Evolutionary conservation across 1,284 basidiomycete genomes (phyloP), one percentile per base, ranked within the genome.

Genomic region (Papiliotrema fonsecae): DNA sequence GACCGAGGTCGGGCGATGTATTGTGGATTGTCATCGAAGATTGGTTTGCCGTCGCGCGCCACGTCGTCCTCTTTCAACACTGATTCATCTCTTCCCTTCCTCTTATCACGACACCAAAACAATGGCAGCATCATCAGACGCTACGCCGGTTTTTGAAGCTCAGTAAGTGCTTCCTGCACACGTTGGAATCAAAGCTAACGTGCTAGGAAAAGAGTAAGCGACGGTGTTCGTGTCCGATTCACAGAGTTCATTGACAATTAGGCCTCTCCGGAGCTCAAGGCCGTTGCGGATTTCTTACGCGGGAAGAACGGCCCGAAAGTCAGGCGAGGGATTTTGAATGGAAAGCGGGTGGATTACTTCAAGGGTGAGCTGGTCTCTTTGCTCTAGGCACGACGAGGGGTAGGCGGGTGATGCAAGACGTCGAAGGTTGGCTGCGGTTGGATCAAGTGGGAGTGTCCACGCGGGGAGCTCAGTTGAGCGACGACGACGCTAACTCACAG

Each of bases 311-410:
- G 89, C 13, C 84, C 96, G 65, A 97, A 97, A 78, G 83, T 86
- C 50, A 81, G 88, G 56, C 84, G 87, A 4, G 94, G 94, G 32
- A 85, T 92, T 6, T 76, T 97, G 65, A 90, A 90, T 62, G 96
- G 94, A 32, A 97, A 96, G 74, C 85, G 94, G 41, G 79, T 93
- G 49, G 94, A 97, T 73, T 97, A 97, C 77, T 98, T 98, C 79
- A 97, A 94, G 78, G 94, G 91, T 88, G 57, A 60, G 80, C 19
- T 19, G 10, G 18, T 4, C 26, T 24, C 28, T 19, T n/a, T 13
- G 38, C 38, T 32, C 6, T 25, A 26, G 18, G 18, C 13, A 18
- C 6, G 4, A n/a, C n/a, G n/a, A n/a, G n/a, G n/a, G n/a, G n/a
- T n/a, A n/a, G n/a, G n/a, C n/a, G n/a, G n/a, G n/a, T n/a, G n/a